Evolutionary conservation across 73 alveolate species (phyloP).

Genomic region (Symbiodinium pilosum): DNA sequence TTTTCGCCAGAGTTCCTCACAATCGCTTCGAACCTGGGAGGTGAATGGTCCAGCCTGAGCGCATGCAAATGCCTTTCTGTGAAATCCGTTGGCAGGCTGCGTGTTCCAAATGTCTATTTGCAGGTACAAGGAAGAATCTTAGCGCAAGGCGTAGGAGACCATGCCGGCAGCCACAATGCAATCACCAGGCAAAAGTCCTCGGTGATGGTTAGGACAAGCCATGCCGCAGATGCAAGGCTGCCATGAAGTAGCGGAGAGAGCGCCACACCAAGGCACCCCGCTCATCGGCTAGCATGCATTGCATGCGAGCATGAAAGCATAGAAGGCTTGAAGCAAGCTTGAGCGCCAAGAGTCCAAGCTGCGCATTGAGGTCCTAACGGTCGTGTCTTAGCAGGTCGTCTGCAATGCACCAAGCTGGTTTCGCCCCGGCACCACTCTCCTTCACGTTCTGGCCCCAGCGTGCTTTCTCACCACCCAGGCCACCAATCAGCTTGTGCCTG

Average conservation of each 20-base stretch:
- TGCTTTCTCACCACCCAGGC: slow-evolving; percentile 99
- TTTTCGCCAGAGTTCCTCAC: slow-evolving; percentile 98
- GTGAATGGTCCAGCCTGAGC: slow-evolving; percentile 99
- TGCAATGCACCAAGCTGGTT: too few species aligned
- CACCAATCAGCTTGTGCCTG: slow-evolving; percentile 98
- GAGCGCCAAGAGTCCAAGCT: too few species aligned
- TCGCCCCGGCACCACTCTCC: too few species aligned
- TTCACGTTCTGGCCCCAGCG: slow-evolving; percentile 99
- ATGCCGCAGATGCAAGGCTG: not conserved
- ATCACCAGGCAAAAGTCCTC: slow-evolving; percentile 98
- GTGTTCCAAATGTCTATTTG: too few species aligned
- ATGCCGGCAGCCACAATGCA: slow-evolving; percentile 99
- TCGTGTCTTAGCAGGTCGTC: too few species aligned
- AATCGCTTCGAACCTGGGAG: slow-evolving; percentile 98
- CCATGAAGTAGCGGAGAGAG: not conserved
- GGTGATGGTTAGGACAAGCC: slow-evolving; percentile 97
- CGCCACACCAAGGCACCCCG: not conserved
- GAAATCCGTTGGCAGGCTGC: too few species aligned
- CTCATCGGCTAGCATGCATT: not conserved
- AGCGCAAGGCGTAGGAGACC: slow-evolving; percentile 98
- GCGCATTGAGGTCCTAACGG: too few species aligned
- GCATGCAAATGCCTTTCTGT: not conserved
- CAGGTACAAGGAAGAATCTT: not conserved
- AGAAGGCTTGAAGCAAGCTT: not conserved
- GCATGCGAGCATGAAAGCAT: not conserved